A percentile compares a stretch with the other conserved stretches of the same genome.
phyloP scores from a whole-genome alignment of 331 rosid species.

The Malus hybrid region DNA sequence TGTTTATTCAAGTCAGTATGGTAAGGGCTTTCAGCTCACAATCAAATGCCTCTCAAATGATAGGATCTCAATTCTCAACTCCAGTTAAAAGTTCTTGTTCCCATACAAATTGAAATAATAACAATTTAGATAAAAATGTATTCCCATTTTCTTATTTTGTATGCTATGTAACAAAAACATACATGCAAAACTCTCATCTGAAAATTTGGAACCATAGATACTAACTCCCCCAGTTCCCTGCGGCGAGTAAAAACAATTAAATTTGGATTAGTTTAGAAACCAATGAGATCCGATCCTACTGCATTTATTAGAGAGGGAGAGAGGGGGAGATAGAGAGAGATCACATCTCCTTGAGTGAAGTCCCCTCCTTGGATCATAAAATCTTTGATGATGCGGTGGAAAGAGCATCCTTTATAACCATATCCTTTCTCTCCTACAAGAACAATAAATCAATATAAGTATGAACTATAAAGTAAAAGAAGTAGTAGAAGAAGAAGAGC shows the following conservation, averaged over 20 bases:
- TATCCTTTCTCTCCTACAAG: conserved; percentile 87
- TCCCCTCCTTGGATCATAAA: conserved; percentile 99
- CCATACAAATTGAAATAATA: not conserved
- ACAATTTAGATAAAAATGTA: not conserved
- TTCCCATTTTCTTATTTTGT: not conserved
- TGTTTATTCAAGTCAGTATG: not conserved
- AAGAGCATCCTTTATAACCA: conserved; percentile 86
- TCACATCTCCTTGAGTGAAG: conserved; percentile 80
- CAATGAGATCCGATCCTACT: not conserved
- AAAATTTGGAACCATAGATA: conserved; percentile 71
- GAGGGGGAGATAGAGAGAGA: conserved; percentile 6
- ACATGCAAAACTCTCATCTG: conserved; percentile 72
- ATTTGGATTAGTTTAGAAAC: not conserved
- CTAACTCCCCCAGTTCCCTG: conserved; percentile 95
- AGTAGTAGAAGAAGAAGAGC: conserved; percentile 4
- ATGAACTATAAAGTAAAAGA: not conserved
- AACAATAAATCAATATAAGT: conserved; percentile 3
- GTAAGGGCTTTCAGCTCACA: not conserved
- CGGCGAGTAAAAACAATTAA: conserved; percentile 23
- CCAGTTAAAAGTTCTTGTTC: not conserved
- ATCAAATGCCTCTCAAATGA: not conserved
- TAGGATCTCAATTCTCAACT: not conserved
- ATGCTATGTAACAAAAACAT: conserved; percentile 19
- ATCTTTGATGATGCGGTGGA: conserved; percentile 86
- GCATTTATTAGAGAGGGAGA: not conserved